Percentiles rank a stretch among this genome's conserved stretches.
These are phyloP conservation scores for Aspergillus felis DNA, from an alignment of 2,329 filamentous ascomycete species.

Conservation along the genomic window DNA sequence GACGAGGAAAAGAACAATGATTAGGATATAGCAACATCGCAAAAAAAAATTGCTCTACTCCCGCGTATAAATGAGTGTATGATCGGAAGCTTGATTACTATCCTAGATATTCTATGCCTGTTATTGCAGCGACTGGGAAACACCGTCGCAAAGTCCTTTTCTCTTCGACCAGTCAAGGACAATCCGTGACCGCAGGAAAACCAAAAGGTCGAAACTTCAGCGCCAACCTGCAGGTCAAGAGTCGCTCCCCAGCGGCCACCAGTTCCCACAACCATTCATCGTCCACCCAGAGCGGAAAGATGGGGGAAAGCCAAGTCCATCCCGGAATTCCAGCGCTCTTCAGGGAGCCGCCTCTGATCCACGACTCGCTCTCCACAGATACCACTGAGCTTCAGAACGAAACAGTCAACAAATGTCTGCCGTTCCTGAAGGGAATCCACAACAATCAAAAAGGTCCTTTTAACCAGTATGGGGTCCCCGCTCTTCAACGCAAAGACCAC, in stretches of 20 bases:
- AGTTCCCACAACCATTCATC: conserved; percentile 5
- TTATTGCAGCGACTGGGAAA: conserved; percentile 29
- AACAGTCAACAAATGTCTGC: conserved; percentile 65
- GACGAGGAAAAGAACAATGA: conserved; percentile 2
- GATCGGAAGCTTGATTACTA: not conserved
- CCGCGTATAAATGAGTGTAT: not conserved
- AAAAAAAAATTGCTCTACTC: not conserved
- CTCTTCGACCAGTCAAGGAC: conserved; percentile 23
- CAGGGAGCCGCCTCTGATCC: conserved; percentile 54
- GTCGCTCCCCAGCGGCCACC: conserved; percentile 11
- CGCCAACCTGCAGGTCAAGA: conserved; percentile 10
- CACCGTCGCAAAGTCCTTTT: conserved; percentile 39
- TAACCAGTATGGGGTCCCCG: conserved; percentile 71
- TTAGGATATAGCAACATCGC: not conserved
- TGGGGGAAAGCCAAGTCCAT: conserved; percentile 21
- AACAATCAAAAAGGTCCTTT: conserved; percentile 49
- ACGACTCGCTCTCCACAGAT: conserved; percentile 62
- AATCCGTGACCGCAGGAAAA: conserved; percentile 12
- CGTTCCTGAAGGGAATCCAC: conserved; percentile 56
- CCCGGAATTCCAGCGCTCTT: conserved; percentile 38
- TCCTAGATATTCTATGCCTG: conserved; percentile 26
- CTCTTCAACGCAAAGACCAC: conserved; percentile 62
- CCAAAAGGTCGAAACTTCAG: conserved; percentile 7
- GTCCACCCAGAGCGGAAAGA: conserved; percentile 12
- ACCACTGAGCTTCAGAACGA: conserved; percentile 66